phyloP scores from a whole-genome alignment of 768 basidiomycete genomes.

The Phylloporus rhodoxanthus region DNA sequence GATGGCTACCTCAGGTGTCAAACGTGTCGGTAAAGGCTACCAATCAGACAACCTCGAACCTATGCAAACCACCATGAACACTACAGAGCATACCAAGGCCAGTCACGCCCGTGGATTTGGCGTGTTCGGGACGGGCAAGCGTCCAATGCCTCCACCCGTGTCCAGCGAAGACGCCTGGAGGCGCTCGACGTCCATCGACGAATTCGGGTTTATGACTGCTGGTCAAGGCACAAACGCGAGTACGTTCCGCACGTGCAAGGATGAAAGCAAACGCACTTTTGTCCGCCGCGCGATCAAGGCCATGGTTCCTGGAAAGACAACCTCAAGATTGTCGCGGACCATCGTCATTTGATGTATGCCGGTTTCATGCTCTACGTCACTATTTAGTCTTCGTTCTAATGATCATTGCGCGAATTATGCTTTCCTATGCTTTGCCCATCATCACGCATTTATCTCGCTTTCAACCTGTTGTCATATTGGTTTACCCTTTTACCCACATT shows the following conservation, averaged over 20 bases:
- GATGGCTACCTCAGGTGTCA: conserved; percentile 77
- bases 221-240: conserved; percentile 21
- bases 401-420: conserved; percentile 5
- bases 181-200: conserved; percentile 51
- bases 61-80: conserved; percentile 28
- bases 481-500: conserved; percentile 9
- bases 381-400: conserved; percentile 15
- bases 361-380: neutral
- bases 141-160: conserved; percentile 65
- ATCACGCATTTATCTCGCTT: conserved; percentile 7
- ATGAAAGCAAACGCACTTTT: conserved; percentile 45
- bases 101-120: conserved; percentile 23
- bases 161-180: conserved; percentile 56
- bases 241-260: conserved; percentile 32
- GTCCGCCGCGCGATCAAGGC: conserved; percentile 73
- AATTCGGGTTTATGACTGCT: conserved; percentile 52
- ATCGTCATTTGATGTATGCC: conserved; percentile 18
- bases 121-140: conserved; percentile 34
- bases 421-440: conserved; percentile 13
- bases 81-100: conserved; percentile 17
- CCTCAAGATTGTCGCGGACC: conserved; percentile 45
- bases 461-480: conserved; percentile 24
- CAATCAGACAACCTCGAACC: conserved; percentile 61
- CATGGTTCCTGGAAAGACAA: conserved; percentile 61
- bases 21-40: conserved; percentile 74